Base-by-base conservation (phyloP, 768 basidiomycete genomes). In the Boletus subcaerulescens region DNA sequence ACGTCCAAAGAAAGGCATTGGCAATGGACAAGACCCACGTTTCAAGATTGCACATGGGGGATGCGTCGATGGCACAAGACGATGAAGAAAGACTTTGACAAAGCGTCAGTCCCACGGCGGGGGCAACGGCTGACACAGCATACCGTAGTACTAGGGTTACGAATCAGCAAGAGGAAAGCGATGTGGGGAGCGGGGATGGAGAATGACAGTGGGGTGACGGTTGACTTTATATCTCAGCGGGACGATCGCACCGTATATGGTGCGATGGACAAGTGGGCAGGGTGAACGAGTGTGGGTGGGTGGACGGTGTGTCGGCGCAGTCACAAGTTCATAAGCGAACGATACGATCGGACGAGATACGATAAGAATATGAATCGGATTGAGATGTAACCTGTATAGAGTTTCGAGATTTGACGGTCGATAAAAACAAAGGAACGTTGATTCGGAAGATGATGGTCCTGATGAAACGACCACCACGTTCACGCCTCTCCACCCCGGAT, bases 21-120 rank as follows among this genome's bases (percentile, higher is more conserved):
- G 55, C 43, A 64, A 52, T 56, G 47, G 53, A 4, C 46, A 48
- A 57, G 68, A 76, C 55, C 18, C 56, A 84, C 80, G 83, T 83
- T 64, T 78, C 75, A 41, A 81, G 77, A 60, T 79, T 80, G 71
- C 82, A 83, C 82, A 84, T 84, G 58, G 49, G 49, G 60, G 46
- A 50, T 57, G 60, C 50, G 56, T 42, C 31, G 55, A 51, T 31
- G 43, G 32, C 44, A 50, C 51, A 36, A 44, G 57, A 48, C 32
- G 61, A 49, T 20, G 52, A 48, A 57, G 32, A 36, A 41, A 43
- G 55, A 24, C 52, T 49, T 53, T 17, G 57, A 40, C 14, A 35
- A 32, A 38, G 42, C 20, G 33, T 65, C 49, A 50, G 45, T 41
- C 35, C 44, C 33, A 58, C 35, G 15, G 43, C n/a, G 22, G 33